Base-by-base conservation (phyloP, 805 yeast species). In the Yarrowia sp. region DNA sequence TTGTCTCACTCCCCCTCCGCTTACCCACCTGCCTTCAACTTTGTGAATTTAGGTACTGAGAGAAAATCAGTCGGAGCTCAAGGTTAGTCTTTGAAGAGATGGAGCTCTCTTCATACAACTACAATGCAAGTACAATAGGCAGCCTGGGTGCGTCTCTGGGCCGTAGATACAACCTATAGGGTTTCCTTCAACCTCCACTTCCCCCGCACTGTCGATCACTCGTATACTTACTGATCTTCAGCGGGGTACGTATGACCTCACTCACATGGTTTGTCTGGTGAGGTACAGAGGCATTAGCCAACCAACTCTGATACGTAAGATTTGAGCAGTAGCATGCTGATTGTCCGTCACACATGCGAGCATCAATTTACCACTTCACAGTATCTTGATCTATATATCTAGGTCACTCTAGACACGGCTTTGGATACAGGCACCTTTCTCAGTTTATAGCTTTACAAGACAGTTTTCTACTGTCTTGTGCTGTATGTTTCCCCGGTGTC, bases 151-250 rank as follows among this genome's bases (percentile, higher is more conserved):
- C 52, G 35, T 28, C 52, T 46, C 24, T 26, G 24, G 52, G 24
- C 33, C 52, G 21, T 44, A 24, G 49, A 19, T 5, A 21, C 9
- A 21, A 8, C 28, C 28, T 22, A 26, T 43, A 24, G 32, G 14
- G 30, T 46, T 46, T 46, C 14, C 51, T n/a, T 6, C 33, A 32
- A 19, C 54, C 38, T 48, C 54, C 54, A 48, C 38, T 32, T 19
- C 54, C 54, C n/a, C 54, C 54, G 54, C 54, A 48, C 54, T 21
- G 54, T 48, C 54, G 54, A 48, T 48, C 54, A 48, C 54, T 48
- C 54, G 54, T 48, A 48, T 48, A 48, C 17, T 48, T 48, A 38
- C 54, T 32, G 54, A 48, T 48, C 54, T 14, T 24, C 19, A n/a
- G 48, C 14, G 48, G 48, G 48, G 48, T 38, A 10, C 22, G 36